These are phyloP conservation scores for Rosa chinensis DNA, from an alignment of 306 rosid genomes.

Conservation along the genomic window DNA sequence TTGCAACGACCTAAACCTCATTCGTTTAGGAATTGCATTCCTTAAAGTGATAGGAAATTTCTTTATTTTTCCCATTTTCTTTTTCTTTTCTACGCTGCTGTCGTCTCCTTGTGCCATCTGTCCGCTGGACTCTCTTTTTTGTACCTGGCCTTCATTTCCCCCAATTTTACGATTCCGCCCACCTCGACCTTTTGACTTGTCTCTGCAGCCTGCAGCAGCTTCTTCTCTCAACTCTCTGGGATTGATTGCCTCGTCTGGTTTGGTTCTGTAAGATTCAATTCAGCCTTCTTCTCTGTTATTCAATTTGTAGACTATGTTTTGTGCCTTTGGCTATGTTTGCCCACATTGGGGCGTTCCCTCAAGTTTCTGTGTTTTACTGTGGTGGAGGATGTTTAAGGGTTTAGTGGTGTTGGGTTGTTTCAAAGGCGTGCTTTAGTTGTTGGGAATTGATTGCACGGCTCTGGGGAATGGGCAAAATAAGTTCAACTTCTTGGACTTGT, in stretches of 20 bases:
- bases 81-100: not conserved
- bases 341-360: no score
- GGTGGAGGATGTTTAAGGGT: not conserved
- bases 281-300: no score
- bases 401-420: not conserved
- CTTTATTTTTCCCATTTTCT: not conserved
- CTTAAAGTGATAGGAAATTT: conserved; percentile 15
- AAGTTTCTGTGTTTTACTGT: not conserved
- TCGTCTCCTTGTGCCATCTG: not conserved
- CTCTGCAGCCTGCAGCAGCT: not conserved
- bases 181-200: not conserved
- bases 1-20: not conserved
- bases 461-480: not conserved
- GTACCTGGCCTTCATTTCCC: not conserved
- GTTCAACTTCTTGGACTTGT: not conserved
- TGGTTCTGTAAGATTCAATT: no score
- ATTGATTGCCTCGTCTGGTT: no score
- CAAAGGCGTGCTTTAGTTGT: not conserved
- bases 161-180: not conserved
- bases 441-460: not conserved
- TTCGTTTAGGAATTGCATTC: conserved; percentile 12
- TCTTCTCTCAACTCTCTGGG: not conserved
- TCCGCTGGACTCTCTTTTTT: not conserved
- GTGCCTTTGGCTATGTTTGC: no score
- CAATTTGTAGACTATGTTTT: no score